A percentile compares a stretch with the other conserved stretches of the same genome.
Evolutionary conservation across 441 rosid species (phyloP).

Genomic region (Aleurites moluccanus): DNA sequence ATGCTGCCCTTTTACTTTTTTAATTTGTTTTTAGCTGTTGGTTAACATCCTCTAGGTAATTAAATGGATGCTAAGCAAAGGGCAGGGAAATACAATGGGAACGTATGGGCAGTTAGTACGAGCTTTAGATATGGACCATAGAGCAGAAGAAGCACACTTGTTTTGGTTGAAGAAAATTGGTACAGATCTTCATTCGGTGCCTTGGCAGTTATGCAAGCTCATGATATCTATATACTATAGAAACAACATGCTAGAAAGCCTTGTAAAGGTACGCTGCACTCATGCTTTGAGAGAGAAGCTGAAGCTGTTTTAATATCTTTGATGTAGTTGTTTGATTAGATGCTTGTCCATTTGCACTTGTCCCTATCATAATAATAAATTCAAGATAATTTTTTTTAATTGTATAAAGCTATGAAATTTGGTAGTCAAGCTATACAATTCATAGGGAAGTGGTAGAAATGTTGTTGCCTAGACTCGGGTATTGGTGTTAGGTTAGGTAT

Average conservation of each 20-base stretch:
- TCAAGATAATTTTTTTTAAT: not conserved
- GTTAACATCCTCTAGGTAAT: constrained; percentile 55
- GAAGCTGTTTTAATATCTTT: not conserved
- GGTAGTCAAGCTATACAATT: not conserved
- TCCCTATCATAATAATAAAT: not conserved
- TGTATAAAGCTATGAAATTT: not conserved
- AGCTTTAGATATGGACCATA: constrained; percentile 86
- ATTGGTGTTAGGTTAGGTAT: no score
- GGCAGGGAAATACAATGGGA: constrained; percentile 90
- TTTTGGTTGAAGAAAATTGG: constrained; percentile 82
- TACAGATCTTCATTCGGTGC: constrained; percentile 81
- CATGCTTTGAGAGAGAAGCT: not conserved
- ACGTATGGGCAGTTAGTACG: constrained; percentile 68
- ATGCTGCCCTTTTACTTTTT: not conserved
- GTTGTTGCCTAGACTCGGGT: no score
- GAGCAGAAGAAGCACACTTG: constrained; percentile 85
- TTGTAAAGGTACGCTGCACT: constrained; percentile 54
- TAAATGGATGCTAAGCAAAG: constrained; percentile 98
- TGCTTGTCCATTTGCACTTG: not conserved
- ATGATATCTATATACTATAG: constrained; percentile 81
- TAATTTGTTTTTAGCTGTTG: constrained; percentile 5
- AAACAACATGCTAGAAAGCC: constrained; percentile 75
- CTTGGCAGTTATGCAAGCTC: constrained; percentile 76
- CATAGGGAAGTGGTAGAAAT: not conserved
- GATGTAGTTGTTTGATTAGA: constrained; percentile 5